Conservation (phyloP, 2,329 filamentous ascomycete species). For the Apiospora arundinis region DNA sequence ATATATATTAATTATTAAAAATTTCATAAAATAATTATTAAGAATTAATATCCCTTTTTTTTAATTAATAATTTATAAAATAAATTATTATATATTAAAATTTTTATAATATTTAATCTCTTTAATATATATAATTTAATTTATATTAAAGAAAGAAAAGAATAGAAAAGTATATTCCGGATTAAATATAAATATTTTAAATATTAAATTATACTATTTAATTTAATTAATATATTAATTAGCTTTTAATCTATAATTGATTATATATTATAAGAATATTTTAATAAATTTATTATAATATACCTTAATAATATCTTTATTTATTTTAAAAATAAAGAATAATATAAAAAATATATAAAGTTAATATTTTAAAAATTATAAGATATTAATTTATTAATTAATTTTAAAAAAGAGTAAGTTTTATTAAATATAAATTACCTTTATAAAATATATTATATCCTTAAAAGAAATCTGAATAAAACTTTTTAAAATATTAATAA, state of each 20-base stretch:
- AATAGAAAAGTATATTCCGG: background rate
- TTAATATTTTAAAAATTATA: slow-evolving; percentile 1
- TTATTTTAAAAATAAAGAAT: background rate
- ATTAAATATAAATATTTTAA: slow-evolving; percentile 7
- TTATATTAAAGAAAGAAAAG: background rate
- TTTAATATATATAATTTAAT: background rate
- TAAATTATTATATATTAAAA: background rate
- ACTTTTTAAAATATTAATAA: slow-evolving; percentile 35
- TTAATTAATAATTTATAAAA: background rate
- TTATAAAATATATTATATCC: background rate
- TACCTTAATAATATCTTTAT: slow-evolving; percentile 7
- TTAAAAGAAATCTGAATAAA: slow-evolving; percentile 29
- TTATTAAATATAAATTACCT: background rate
- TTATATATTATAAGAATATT: background rate
- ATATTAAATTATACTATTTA: background rate
- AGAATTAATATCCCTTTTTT: background rate
- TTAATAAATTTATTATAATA: background rate
- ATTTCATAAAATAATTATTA: background rate
- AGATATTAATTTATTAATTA: slow-evolving; percentile 25
- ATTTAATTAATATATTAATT: background rate
- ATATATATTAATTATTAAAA: background rate
- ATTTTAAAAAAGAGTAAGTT: slow-evolving; percentile 38
- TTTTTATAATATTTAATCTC: background rate
- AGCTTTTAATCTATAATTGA: background rate
- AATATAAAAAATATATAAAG: background rate